Evolutionary conservation across 495 filamentous ascomycete species (phyloP), one percentile per base, ranked within the genome.

Genomic region (Tuber indicum): DNA sequence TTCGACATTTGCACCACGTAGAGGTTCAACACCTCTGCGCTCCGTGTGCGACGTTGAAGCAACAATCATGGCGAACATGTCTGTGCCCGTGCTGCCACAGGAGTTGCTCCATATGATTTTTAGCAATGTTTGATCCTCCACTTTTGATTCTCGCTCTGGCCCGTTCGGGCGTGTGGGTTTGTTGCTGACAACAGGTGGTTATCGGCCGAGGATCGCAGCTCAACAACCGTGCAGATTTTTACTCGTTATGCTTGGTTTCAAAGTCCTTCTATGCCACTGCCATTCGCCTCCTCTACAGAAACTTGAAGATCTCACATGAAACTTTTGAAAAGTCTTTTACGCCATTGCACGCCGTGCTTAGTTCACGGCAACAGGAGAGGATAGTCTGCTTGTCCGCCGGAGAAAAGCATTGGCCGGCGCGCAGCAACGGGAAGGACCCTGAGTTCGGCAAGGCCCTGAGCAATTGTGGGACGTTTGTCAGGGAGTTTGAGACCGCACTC

Each of bases 21-120:
- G 4, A 36, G 32, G 58, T 66, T 66, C 58, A 66, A 66, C 58
- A 66, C 58, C 58, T 66, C 32, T 36, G 32, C 58, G 26, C 32
- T 36, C 12, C 26, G 9, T 0, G 58, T 17, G 32, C 1, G 8
- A 12, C 4, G 58, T 66, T 10, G 17, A 36, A 16, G 26, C 8
- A 14, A 14, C 9, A 36, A 66, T 19, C 26, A 66, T 66, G 58
- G 58, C 58, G 58, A 66, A 66, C 36, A 66, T 66, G 58, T 66
- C 58, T 16, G 16, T 69, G 2, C 44, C 45, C 32, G 49, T 72
- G 45, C 66, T 78, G 7, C 75, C 77, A 2, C 70, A 71, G 2
- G 75, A 78, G 75, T 49, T 78, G 32, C n/a, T 78, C 21, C 70
- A 70, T 19, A 71, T 78, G 5, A 44, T 78, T 26, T 78, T 78